Base-by-base conservation (phyloP, 176 grass and related monocot genomes). In the Rhynchospora breviuscula region DNA sequence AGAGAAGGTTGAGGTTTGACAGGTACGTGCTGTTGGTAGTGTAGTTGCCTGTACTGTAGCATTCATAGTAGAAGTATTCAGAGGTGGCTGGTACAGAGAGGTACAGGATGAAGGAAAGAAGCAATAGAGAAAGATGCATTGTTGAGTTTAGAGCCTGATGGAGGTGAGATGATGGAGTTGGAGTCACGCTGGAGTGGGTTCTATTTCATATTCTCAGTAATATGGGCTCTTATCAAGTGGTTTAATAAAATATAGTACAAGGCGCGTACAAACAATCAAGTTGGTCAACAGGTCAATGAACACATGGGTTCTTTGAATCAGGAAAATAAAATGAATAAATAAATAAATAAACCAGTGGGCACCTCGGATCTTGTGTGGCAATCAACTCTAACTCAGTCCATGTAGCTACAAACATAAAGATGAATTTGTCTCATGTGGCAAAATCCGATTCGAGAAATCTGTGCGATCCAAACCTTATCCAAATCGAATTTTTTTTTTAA, bases 21-120 rank as follows among this genome's bases (percentile, higher is more conserved):
- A 14, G 26, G 19, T 85, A 85, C 57, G 83, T 85, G 68, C 71
- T 78, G 54, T 85, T 85, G 54, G 40, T 51, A 1, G 83, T 85
- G 83, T 79, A 85, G 56, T 85, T 85, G 8, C 67, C 67, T 14
- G 26, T 59, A 25, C 7, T 3, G 48, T 33, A 43, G 54, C 57
- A 79, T 0, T 43, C 35, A 40, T 40, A 40, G 4, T 4, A 40
- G 35, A 40, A 40, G 35, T 40, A 79, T 79, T 79, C 77, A 45
- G 58, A 46, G 54, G 10, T 19, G 33, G 17, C 79, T 48, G 58
- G 79, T 60, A 81, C 59, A 14, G 76, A 18, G 35, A 81, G 56
- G 78, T 61, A 81, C 4, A 81, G 47, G 79, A 81, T 2, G n/a
- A 81, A 12, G 29, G 29, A 15, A 47, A 63, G 33, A n/a, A 62